Percentiles rank a stretch among this genome's conserved stretches.
phyloP scores from a whole-genome alignment of 116 monocot genomes.

The Posidonia oceanica region DNA sequence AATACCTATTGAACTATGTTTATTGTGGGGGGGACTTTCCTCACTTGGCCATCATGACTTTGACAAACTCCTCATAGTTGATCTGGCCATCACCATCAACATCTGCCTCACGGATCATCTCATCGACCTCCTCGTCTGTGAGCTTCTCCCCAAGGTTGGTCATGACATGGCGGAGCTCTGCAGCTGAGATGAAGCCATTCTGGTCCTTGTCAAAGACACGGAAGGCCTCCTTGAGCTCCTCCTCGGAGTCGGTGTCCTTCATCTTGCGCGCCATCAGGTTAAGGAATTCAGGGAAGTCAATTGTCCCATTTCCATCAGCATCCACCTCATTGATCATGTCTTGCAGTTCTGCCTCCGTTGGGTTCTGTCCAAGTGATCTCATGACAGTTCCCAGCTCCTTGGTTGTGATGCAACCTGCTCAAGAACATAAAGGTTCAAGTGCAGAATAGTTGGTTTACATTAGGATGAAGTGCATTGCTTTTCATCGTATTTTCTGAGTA shows the following conservation, averaged over 20 bases:
- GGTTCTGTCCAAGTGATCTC: constrained; percentile 28
- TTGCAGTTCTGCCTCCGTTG: constrained; percentile 38
- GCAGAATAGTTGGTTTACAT: too few species aligned
- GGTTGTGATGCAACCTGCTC: constrained; percentile 29
- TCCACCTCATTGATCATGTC: constrained; percentile 56
- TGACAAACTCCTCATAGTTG: constrained; percentile 62
- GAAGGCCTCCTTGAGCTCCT: constrained; percentile 62
- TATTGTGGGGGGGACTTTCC: neutral
- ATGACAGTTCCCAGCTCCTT: constrained; percentile 31
- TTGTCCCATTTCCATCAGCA: constrained; percentile 54
- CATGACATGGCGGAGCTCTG: constrained; percentile 62
- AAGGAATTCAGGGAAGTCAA: constrained; percentile 54
- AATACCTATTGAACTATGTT: neutral
- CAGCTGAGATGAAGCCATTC: constrained; percentile 63
- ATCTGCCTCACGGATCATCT: constrained; percentile 69
- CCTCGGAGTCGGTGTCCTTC: constrained; percentile 62
- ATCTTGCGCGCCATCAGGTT: constrained; percentile 59
- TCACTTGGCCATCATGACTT: constrained; percentile 68
- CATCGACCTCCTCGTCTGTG: constrained; percentile 51
- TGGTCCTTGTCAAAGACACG: constrained; percentile 71
- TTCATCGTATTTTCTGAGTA: too few species aligned
- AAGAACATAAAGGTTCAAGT: neutral
- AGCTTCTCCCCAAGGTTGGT: constrained; percentile 66
- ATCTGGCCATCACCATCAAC: constrained; percentile 67
- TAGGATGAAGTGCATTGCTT: too few species aligned